Conservation (phyloP, 2,329 filamentous ascomycete genomes). For the Colletotrichum sp. region DNA sequence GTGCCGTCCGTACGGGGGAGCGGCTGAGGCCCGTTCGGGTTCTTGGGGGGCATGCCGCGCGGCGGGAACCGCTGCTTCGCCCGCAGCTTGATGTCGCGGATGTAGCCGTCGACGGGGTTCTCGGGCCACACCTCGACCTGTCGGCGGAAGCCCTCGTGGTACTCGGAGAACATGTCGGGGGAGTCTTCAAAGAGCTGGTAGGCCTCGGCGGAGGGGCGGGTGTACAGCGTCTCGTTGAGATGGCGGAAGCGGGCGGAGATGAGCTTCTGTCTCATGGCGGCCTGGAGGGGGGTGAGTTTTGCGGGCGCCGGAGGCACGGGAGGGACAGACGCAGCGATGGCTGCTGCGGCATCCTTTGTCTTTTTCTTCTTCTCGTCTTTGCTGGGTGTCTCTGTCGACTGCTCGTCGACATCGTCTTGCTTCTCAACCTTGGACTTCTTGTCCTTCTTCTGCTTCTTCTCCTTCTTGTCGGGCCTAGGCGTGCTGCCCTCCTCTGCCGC, state of each 20-base stretch:
- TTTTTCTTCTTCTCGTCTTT: constrained; percentile 21
- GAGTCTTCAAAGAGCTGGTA: constrained; percentile 81
- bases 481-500: constrained; percentile 24
- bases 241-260: constrained; percentile 95
- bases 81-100: constrained; percentile 72
- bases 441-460: constrained; percentile 34
- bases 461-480: constrained; percentile 32
- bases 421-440: constrained; percentile 25
- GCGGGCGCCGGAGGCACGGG: constrained; percentile 47
- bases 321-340: constrained; percentile 24
- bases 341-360: constrained; percentile 21
- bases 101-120: constrained; percentile 92
- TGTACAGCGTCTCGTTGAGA: constrained; percentile 96
- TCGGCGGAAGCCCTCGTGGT: constrained; percentile 94
- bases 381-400: constrained; percentile 15
- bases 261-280: constrained; percentile 93
- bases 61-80: constrained; percentile 53
- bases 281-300: constrained; percentile 90
- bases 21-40: constrained; percentile 41
- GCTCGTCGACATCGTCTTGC: constrained; percentile 12
- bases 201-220: constrained; percentile 84
- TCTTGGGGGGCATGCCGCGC: constrained; percentile 21
- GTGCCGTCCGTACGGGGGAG: constrained; percentile 75
- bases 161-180: constrained; percentile 94
- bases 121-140: constrained; percentile 97